Evolutionary conservation across 495 filamentous ascomycete genomes (phyloP), one percentile per base, ranked within the genome.

Genomic region (Xylaria scruposa): DNA sequence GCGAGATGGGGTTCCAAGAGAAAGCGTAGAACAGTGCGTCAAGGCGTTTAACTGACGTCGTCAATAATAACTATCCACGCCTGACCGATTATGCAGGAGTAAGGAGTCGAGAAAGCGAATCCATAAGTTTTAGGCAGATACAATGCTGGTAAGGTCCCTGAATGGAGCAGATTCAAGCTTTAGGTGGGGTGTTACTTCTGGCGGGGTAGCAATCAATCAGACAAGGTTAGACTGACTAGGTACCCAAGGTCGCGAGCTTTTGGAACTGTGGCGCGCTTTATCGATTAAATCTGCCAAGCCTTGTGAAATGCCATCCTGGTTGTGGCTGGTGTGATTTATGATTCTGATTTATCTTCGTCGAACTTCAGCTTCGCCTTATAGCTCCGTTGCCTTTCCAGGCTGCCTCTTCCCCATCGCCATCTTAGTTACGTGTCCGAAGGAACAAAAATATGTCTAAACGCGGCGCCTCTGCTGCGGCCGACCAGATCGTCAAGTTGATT

Each of bases 401-500:
- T 4, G 12, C 26, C 10, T 40, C 10, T 51, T 58, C 24, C 4
- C 15, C 36, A 60, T 54, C 36, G 40, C 51, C 70, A 33, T 13
- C 40, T 15, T 36, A 29, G n/a, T 54, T 2, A 29, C 40, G 38
- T 47, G n/a, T 33, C 47, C 47, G 24, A 70, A 64, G 42, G 60
- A 38, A 19, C 12, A 38, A 72, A 84, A 88, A 74, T 70, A 98
- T 98, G 96, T 95, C 96, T 53, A 92, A 91, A 77, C 87, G 85
- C 59, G 80, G 90, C 67, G 87, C 88, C 74, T 90, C 86, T 73
- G 71, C 70, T 40, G 81, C 76, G 15, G 75, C 78, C 54, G 94
- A 97, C 78, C 91, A 93, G 82, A 90, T 98, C 51, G 95, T 99
- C 79, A 99, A 98, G 85, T 90, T 99, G 78, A 97, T 99, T 69